phyloP scores from a whole-genome alignment of 2,329 filamentous ascomycete genomes.

The Neonectria punicea region DNA sequence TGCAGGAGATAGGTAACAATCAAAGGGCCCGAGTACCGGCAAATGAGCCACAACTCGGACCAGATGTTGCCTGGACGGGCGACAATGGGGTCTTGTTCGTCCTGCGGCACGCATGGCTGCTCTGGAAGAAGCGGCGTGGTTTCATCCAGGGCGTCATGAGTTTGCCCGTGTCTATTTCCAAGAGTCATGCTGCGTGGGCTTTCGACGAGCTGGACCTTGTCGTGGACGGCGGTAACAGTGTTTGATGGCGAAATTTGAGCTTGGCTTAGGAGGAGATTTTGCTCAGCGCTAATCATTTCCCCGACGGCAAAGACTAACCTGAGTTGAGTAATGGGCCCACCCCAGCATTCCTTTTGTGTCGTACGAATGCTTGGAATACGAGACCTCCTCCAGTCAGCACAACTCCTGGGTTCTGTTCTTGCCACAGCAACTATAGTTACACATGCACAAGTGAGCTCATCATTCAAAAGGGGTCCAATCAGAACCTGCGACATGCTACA shows the following conservation, averaged over 20 bases:
- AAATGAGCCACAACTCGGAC: constrained; percentile 34
- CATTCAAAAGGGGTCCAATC: no score
- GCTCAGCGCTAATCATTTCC: not conserved
- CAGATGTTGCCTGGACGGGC: constrained; percentile 12
- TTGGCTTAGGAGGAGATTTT: not conserved
- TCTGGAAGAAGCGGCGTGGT: constrained; percentile 25
- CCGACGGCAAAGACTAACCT: not conserved
- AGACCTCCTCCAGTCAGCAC: no score
- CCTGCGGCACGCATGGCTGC: not conserved
- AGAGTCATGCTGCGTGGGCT: not conserved
- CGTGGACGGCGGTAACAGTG: not conserved
- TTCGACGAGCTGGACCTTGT: not conserved
- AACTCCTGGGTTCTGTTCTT: no score
- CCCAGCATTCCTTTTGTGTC: not conserved
- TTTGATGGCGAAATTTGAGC: not conserved
- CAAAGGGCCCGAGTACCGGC: constrained; percentile 54
- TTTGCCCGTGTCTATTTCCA: not conserved
- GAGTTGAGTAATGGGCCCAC: not conserved
- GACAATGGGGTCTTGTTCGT: not conserved
- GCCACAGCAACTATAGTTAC: no score
- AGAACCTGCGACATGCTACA: no score
- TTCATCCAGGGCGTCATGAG: constrained; percentile 9
- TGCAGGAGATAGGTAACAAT: constrained; percentile 64
- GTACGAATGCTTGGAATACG: no score
- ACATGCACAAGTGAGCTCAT: no score